Evolutionary conservation across 306 rosid genomes (phyloP).

Genomic region (Trichosanthes cucumerina): DNA sequence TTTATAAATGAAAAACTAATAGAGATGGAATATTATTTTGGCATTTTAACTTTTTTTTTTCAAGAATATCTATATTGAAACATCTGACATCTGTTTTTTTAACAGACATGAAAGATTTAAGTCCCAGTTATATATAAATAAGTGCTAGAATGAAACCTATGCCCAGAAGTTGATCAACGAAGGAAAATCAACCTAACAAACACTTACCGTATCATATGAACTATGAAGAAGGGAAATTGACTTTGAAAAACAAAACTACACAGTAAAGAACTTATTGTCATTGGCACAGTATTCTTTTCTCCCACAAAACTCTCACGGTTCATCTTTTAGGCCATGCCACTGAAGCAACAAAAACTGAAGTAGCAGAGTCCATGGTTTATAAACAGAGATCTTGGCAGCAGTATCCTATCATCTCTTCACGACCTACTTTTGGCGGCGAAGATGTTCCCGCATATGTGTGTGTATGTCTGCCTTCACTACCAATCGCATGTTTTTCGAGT

Average conservation of each 20-base stretch:
- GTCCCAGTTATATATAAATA: background rate
- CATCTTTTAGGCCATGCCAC: background rate
- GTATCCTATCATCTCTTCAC: background rate
- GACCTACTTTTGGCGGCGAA: conserved; percentile 54
- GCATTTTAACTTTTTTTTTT: too few relatives aligned
- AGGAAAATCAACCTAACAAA: background rate
- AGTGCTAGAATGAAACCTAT: background rate
- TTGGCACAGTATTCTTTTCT: background rate
- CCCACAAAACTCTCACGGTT: background rate
- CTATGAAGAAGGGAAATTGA: background rate
- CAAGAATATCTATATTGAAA: too few relatives aligned
- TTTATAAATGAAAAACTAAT: too few relatives aligned
- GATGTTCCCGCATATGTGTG: conserved; percentile 51
- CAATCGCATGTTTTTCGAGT: conserved; percentile 71
- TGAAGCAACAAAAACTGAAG: background rate
- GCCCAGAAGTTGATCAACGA: background rate
- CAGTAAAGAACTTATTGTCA: background rate
- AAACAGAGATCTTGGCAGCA: background rate
- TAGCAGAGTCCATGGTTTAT: background rate
- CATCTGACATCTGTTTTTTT: too few relatives aligned
- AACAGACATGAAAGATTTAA: too few relatives aligned
- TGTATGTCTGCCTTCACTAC: conserved; percentile 70
- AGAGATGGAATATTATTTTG: too few relatives aligned
- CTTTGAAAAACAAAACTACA: background rate
- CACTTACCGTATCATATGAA: background rate